Conservation (phyloP, 2,329 filamentous ascomycete genomes). For the Aspergillus thermomutatus region DNA sequence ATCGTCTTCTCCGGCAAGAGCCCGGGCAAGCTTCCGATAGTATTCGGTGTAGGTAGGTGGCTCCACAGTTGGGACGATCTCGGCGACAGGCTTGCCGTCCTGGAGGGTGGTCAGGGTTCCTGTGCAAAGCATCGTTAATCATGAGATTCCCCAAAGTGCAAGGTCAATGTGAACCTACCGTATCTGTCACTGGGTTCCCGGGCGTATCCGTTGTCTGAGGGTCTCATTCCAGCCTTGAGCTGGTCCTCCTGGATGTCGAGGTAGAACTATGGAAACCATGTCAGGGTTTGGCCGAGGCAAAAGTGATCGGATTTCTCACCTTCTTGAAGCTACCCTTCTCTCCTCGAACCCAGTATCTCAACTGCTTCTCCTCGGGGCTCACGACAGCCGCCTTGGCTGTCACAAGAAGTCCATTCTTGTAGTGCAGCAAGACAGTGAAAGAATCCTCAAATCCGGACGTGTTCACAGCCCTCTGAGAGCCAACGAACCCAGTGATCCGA, state of each 20-base stretch:
- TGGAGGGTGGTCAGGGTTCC: conserved; percentile 53
- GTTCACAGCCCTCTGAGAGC: conserved; percentile 62
- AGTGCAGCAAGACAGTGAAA: conserved; percentile 64
- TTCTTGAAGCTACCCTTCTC: conserved; percentile 74
- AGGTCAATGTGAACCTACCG: conserved; percentile 39
- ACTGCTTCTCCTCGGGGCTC: conserved; percentile 65
- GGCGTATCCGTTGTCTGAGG: conserved; percentile 62
- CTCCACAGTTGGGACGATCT: conserved; percentile 56
- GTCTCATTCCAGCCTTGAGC: conserved; percentile 61
- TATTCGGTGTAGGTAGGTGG: conserved; percentile 68
- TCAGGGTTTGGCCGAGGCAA: not conserved
- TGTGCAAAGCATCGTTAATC: conserved; percentile 10
- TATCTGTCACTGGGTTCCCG: conserved; percentile 58
- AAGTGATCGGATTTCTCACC: conserved; percentile 34
- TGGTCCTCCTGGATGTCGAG: conserved; percentile 76
- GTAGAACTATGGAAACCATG: conserved; percentile 36
- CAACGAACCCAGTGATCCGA: conserved; percentile 64
- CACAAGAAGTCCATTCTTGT: conserved; percentile 60
- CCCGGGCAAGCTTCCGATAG: conserved; percentile 56
- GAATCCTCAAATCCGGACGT: conserved; percentile 47
- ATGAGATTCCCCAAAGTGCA: not conserved
- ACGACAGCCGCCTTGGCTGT: conserved; percentile 68
- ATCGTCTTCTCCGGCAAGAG: conserved; percentile 50
- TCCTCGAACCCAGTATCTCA: conserved; percentile 74
- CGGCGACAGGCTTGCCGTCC: conserved; percentile 51